These are phyloP conservation scores for Leccinum rimulosum DNA, from an alignment of 768 basidiomycete species.

Conservation along the genomic window DNA sequence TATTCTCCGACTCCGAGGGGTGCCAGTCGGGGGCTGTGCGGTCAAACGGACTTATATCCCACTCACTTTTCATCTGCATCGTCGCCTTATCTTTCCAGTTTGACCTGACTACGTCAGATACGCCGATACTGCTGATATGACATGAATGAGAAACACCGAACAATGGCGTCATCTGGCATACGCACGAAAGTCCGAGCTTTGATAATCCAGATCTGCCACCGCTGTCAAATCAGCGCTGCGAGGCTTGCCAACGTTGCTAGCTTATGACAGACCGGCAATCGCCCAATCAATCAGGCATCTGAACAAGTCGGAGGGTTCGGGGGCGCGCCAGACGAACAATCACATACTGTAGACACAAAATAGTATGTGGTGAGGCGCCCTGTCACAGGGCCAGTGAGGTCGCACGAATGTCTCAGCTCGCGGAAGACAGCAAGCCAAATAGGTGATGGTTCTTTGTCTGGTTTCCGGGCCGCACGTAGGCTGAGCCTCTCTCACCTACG, in stretches of 20 bases:
- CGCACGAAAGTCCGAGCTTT: neutral
- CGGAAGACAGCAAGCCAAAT: slow-evolving; percentile 10
- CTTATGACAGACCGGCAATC: neutral
- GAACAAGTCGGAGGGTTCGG: slow-evolving; percentile 4
- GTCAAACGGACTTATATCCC: slow-evolving; percentile 1
- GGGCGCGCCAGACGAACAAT: slow-evolving; percentile 6
- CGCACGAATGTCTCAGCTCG: slow-evolving; percentile 4
- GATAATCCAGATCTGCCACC: slow-evolving; percentile 6
- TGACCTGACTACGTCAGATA: neutral
- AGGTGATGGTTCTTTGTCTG: slow-evolving; percentile 10
- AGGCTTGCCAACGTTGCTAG: neutral
- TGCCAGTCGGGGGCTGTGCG: slow-evolving; percentile 2
- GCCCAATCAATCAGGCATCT: slow-evolving; percentile 2
- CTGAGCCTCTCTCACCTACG: slow-evolving; percentile 5
- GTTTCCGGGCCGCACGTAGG: slow-evolving; percentile 1
- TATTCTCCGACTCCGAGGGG: slow-evolving; percentile 27
- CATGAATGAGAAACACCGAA: slow-evolving; percentile 12
- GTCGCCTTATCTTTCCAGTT: slow-evolving; percentile 11
- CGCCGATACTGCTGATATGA: slow-evolving; percentile 4
- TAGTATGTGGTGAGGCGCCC: neutral
- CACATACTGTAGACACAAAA: neutral
- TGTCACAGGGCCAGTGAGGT: slow-evolving; percentile 2
- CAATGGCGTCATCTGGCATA: slow-evolving; percentile 12
- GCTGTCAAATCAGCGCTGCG: slow-evolving; percentile 16
- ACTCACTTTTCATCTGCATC: neutral